phyloP scores from a whole-genome alignment of 2,329 filamentous ascomycete species.

The Nothomitra cinnamomea region DNA sequence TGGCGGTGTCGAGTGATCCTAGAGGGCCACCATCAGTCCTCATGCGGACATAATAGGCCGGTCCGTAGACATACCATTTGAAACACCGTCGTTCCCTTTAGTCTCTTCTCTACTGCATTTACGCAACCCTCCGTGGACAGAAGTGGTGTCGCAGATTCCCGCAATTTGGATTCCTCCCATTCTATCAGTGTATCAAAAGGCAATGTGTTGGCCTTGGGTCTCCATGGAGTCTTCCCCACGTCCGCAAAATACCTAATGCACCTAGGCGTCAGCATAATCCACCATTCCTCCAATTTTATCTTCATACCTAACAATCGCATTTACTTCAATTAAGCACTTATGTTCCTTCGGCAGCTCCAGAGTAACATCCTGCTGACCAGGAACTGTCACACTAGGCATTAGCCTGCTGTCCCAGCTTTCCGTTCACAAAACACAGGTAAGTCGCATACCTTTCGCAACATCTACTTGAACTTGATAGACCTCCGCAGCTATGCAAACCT shows the following conservation, averaged over 20 bases:
- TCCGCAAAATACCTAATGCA: conserved; percentile 9
- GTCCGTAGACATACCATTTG: conserved; percentile 7
- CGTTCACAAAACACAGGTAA: neutral
- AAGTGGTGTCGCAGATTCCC: conserved; percentile 5
- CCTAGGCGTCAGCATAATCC: neutral
- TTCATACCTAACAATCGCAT: conserved; percentile 15
- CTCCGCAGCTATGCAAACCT: conserved; percentile 14
- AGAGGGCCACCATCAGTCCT: neutral
- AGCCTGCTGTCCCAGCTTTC: neutral
- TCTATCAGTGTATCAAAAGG: conserved; percentile 15
- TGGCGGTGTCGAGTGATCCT: conserved; percentile 4
- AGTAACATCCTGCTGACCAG: conserved; percentile 11
- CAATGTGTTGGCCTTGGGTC: conserved; percentile 9
- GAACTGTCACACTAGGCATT: conserved; percentile 8
- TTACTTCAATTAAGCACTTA: conserved; percentile 14
- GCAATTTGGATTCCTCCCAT: conserved; percentile 14
- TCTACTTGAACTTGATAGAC: conserved; percentile 14
- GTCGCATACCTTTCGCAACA: conserved; percentile 13
- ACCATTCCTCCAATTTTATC: neutral
- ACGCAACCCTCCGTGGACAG: conserved; percentile 4
- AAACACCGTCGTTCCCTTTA: conserved; percentile 8
- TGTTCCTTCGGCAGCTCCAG: conserved; percentile 14
- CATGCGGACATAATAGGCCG: neutral
- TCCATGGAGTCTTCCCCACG: conserved; percentile 13
- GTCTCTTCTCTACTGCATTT: conserved; percentile 4